Evolutionary conservation across 1,284 basidiomycete species (phyloP).

Genomic region (Bondarzewia mesenterica): DNA sequence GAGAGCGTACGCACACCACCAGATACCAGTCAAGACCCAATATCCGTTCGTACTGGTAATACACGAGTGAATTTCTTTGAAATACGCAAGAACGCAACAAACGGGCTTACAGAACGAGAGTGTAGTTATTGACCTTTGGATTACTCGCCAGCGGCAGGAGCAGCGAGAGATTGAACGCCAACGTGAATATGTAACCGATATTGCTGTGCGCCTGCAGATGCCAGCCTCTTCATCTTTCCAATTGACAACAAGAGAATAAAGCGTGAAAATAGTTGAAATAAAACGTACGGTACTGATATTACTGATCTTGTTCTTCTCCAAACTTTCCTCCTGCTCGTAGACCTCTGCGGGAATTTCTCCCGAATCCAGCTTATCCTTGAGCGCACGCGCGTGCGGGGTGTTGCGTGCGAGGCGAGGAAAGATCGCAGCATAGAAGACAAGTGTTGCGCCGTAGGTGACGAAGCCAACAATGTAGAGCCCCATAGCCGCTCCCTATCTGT

Average conservation of each 20-base stretch:
- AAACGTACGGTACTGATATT: slow-evolving; percentile 72
- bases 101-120: slow-evolving; percentile 45
- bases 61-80: slow-evolving; percentile 6
- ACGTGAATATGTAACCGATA: slow-evolving; percentile 61
- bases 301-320: slow-evolving; percentile 80
- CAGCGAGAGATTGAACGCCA: slow-evolving; percentile 64
- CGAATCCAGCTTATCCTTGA: slow-evolving; percentile 50
- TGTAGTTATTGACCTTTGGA: slow-evolving; percentile 66
- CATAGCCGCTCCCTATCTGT: slow-evolving; percentile 71
- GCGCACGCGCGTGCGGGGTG: slow-evolving; percentile 54
- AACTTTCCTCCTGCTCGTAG: slow-evolving; percentile 68
- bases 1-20: slow-evolving; percentile 58
- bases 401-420: slow-evolving; percentile 82
- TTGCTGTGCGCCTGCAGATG: slow-evolving; percentile 62
- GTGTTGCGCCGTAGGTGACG: slow-evolving; percentile 66
- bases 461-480: slow-evolving; percentile 78
- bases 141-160: slow-evolving; percentile 63
- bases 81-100: not conserved
- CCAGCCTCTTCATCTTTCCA: not conserved
- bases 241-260: no score
- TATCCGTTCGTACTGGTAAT: slow-evolving; percentile 55
- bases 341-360: slow-evolving; percentile 53
- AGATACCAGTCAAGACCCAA: slow-evolving; percentile 69
- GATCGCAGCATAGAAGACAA: slow-evolving; percentile 76
- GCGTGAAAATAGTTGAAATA: not conserved